These are phyloP conservation scores for Aspergillus sergii DNA, from an alignment of 2,329 filamentous ascomycete species.

Conservation along the genomic window DNA sequence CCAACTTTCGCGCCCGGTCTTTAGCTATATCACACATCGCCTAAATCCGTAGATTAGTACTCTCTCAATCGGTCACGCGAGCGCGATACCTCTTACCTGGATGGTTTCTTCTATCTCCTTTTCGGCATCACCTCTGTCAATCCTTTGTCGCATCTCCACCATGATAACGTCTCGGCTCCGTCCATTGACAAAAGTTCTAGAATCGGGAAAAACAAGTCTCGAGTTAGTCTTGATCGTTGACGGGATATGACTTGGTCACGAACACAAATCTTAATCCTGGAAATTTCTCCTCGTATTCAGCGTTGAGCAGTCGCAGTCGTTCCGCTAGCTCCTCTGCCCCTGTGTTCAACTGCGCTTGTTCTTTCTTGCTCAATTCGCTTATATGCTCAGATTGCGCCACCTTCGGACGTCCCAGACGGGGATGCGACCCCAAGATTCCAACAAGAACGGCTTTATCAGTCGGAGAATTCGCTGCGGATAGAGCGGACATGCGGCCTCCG, in stretches of 20 bases:
- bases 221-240: background rate
- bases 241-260: background rate
- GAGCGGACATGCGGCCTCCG: constrained; percentile 62
- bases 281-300: constrained; percentile 75
- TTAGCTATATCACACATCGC: constrained; percentile 91
- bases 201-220: background rate
- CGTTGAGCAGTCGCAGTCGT: constrained; percentile 66
- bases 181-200: constrained; percentile 82
- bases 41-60: constrained; percentile 43
- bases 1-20: constrained; percentile 72
- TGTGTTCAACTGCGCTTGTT: constrained; percentile 74
- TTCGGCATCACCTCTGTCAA: constrained; percentile 66
- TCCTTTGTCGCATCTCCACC: constrained; percentile 76
- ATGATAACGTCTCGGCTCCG: constrained; percentile 73
- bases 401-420: constrained; percentile 69
- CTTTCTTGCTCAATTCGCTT: constrained; percentile 75
- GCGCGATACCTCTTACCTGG: constrained; percentile 56
- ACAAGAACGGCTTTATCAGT: constrained; percentile 63
- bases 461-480: constrained; percentile 56
- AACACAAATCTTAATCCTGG: constrained; percentile 77
- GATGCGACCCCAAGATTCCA: constrained; percentile 77
- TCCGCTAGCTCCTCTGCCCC: constrained; percentile 45
- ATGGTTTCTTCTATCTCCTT: constrained; percentile 74
- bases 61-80: constrained; percentile 2
- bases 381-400: constrained; percentile 56